Evolutionary conservation across 139 green algal genomes (phyloP).

Genomic region (Chlamydomonas eustigma): DNA sequence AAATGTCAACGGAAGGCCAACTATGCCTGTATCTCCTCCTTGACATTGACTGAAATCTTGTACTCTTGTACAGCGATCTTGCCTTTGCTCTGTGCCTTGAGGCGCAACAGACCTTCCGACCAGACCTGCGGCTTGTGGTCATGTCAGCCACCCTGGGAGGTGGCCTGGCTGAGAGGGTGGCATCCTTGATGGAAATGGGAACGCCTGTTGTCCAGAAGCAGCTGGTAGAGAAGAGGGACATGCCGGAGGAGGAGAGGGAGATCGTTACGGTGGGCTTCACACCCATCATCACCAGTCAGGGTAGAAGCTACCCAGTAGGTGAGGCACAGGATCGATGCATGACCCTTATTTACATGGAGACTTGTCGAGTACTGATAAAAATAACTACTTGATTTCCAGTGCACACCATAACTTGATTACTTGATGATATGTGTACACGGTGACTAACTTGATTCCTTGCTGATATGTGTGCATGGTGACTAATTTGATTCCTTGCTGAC

Average conservation of each 20-base stretch:
- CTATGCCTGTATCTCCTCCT: no score
- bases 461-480: no score
- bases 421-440: no score
- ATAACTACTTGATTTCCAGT: no score
- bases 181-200: slow-evolving; percentile 27
- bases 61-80: slow-evolving; percentile 45
- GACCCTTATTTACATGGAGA: no score
- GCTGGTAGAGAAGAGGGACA: background rate
- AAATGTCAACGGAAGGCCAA: no score
- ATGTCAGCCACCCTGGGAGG: slow-evolving; percentile 67
- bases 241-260: background rate
- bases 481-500: no score
- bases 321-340: background rate
- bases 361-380: no score
- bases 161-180: slow-evolving; percentile 38
- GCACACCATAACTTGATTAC: no score
- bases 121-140: slow-evolving; percentile 43
- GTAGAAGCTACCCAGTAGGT: background rate
- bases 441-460: no score
- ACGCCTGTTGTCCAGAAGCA: background rate
- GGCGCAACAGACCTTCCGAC: slow-evolving; percentile 16
- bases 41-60: no score
- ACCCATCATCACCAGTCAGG: background rate
- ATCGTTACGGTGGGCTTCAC: background rate
- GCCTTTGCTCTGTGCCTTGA: slow-evolving; percentile 51